phyloP scores from a whole-genome alignment of 768 basidiomycete species.

The Mrakia blollopis region DNA sequence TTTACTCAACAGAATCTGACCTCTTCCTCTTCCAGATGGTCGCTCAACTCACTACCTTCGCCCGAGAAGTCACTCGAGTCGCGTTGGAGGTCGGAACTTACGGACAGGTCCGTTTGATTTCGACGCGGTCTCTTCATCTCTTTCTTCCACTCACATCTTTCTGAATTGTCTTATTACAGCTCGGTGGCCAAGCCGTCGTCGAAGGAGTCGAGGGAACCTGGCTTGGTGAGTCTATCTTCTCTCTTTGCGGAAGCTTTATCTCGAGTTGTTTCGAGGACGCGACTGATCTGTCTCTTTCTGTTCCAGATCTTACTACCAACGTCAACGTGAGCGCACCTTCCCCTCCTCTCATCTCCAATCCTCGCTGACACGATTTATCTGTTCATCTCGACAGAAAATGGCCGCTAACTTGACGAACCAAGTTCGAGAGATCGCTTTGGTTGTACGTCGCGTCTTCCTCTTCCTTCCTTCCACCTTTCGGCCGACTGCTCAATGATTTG shows the following conservation, averaged over 20 bases:
- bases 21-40: conserved; percentile 18
- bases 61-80: conserved; percentile 85
- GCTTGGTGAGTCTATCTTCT: conserved; percentile 58
- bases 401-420: conserved; percentile 47
- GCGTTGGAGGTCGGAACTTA: conserved; percentile 46
- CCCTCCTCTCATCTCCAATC: too few species aligned
- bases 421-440: conserved; percentile 85
- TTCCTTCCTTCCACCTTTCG: not conserved
- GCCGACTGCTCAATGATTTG: conserved; percentile 56
- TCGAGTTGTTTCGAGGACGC: not conserved
- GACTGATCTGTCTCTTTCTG: too few species aligned
- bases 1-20: too few species aligned
- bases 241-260: not conserved
- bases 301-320: conserved; percentile 40
- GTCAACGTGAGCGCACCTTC: conserved; percentile 36
- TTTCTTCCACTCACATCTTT: too few species aligned
- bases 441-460: conserved; percentile 58
- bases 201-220: conserved; percentile 90
- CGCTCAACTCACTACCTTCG: conserved; percentile 66
- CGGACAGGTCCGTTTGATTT: not conserved
- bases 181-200: conserved; percentile 63
- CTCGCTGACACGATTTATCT: not conserved
- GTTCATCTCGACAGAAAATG: conserved; percentile 37
- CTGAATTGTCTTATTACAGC: not conserved
- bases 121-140: too few species aligned